phyloP scores from a whole-genome alignment of 345 rosid species.

The Linum lewisii region DNA sequence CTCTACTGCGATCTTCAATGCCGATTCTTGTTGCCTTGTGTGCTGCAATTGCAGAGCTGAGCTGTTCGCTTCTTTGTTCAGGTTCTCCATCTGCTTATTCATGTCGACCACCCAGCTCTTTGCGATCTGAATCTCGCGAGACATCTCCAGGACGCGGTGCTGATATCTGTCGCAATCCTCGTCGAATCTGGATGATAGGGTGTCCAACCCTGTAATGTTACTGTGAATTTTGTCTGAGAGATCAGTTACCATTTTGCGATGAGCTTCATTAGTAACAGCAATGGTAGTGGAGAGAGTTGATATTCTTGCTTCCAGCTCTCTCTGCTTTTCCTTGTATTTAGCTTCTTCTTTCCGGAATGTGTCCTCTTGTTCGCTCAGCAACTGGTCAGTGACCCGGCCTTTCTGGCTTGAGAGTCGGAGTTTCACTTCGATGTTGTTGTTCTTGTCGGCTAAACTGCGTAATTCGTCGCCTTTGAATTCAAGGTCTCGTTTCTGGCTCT shows the following conservation, averaged over 20 bases:
- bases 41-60: conserved; percentile 29
- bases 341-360: conserved; percentile 48
- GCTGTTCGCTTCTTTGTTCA: conserved; percentile 25
- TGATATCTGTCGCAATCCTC: conserved; percentile 27
- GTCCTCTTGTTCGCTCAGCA: conserved; percentile 67
- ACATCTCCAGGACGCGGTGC: conserved; percentile 30
- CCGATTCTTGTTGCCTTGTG: conserved; percentile 25
- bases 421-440: conserved; percentile 32
- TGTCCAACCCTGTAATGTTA: conserved; percentile 32
- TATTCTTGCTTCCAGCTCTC: conserved; percentile 45
- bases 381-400: conserved; percentile 70
- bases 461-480: conserved; percentile 81
- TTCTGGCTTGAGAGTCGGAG: conserved; percentile 87
- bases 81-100: conserved; percentile 28
- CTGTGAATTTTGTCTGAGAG: conserved; percentile 31
- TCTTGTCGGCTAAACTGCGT: not conserved
- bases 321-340: conserved; percentile 49
- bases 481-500: conserved; percentile 54
- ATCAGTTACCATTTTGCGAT: conserved; percentile 34
- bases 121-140: conserved; percentile 32
- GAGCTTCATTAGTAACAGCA: conserved; percentile 27
- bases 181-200: conserved; percentile 30
- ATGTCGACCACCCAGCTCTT: conserved; percentile 56
- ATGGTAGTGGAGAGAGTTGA: conserved; percentile 27
- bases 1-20: conserved; percentile 32